Evolutionary conservation across 768 basidiomycete genomes (phyloP), one percentile per base, ranked within the genome.

Genomic region (Hericium erinaceus): DNA sequence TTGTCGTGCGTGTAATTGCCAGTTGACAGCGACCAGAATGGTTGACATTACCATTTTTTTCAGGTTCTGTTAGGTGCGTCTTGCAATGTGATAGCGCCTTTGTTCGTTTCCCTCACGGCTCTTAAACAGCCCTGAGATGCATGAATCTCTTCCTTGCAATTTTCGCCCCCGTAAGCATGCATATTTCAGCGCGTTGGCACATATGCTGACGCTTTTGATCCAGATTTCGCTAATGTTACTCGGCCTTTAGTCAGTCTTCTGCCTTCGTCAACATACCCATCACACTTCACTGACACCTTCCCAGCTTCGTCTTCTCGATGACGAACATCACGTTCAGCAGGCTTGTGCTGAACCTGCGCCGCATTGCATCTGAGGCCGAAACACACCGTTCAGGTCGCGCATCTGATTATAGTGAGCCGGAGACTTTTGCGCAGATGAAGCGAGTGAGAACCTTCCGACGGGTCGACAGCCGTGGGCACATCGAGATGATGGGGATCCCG

Each of bases 301-400:
- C 18, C 37, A 54, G 52, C 52, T 54, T 54, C 18, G 28, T 54
- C 33, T 54, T 20, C 11, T 39, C 33, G 16, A 16, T 38, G 6
- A 54, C 52, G 38, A 54, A 38, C 52, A n/a, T 54, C 52, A 54
- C 52, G 37, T 22, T 54, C 39, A 40, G 38, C n/a, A 20, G 52
- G 18, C 52, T 54, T n/a, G 52, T 54, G 8, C 37, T 54, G 4
- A 54, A 54, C 52, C 39, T 54, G 2, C 52, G 52, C n/a, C 52
- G 52, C 52, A 28, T 51, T 18, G 22, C 28, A n/a, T n/a, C 28
- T 28, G 50, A 16, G 0, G 50, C 50, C 8, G 18, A 12, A 22
- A 11, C 16, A 6, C n/a, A 12, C 16, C 22, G 16, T 22, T 46
- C 44, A 22, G 44, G 11, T 12, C 33, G 33, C 33, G 33, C 33